phyloP scores from a whole-genome alignment of 345 rosid species.

The Boechera retrofracta region DNA sequence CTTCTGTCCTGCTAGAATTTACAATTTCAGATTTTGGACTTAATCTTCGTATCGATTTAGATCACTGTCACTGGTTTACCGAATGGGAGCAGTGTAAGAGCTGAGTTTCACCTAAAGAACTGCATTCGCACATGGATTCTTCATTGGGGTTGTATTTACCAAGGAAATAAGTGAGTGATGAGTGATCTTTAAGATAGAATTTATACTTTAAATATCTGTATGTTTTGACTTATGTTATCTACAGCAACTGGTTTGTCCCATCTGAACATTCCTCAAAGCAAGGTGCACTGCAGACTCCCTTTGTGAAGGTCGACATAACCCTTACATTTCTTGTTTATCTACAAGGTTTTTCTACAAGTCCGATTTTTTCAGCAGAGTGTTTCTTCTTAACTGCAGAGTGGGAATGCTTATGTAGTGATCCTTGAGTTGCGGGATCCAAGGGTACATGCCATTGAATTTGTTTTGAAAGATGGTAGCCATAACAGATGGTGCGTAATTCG shows the following conservation, averaged over 20 bases:
- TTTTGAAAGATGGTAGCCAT: constrained; percentile 59
- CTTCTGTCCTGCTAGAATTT: constrained; percentile 6
- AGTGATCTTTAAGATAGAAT: constrained; percentile 5
- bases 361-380: background rate
- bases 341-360: constrained; percentile 12
- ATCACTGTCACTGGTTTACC: constrained; percentile 55
- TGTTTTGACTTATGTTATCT: constrained; percentile 37
- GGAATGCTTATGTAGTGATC: constrained; percentile 50
- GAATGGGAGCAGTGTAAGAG: constrained; percentile 55
- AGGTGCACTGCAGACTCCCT: constrained; percentile 69
- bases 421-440: constrained; percentile 61
- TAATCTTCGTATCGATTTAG: constrained; percentile 35
- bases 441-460: constrained; percentile 61
- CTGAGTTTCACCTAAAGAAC: constrained; percentile 62
- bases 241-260: constrained; percentile 63
- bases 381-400: constrained; percentile 48
- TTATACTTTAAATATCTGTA: background rate
- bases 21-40: constrained; percentile 19
- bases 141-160: constrained; percentile 67
- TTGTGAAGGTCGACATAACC: constrained; percentile 45
- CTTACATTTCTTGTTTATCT: constrained; percentile 7
- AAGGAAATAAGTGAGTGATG: constrained; percentile 54
- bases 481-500: constrained; percentile 56
- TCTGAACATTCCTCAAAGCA: constrained; percentile 51
- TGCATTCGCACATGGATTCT: constrained; percentile 64